Percentiles rank a stretch among this genome's conserved stretches.
Evolutionary conservation across 305 asterid genomes (phyloP).

Genomic region (Caryopteris hybrid): DNA sequence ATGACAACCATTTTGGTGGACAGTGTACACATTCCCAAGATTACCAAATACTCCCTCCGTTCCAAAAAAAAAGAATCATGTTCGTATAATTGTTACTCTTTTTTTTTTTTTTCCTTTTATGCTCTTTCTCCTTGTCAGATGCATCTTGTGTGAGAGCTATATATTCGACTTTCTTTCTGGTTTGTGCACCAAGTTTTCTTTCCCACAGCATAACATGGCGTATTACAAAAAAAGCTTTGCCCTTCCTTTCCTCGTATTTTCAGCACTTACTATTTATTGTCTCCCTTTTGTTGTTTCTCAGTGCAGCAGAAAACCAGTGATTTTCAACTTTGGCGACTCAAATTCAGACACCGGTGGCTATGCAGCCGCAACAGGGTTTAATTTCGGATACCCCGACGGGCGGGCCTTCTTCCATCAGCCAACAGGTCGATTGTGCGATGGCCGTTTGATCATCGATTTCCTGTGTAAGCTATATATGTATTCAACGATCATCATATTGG

Average conservation of each 20-base stretch:
- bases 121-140: too few species aligned
- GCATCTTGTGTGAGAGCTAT: too few species aligned
- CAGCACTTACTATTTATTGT: background rate
- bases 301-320: conserved; percentile 33
- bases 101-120: too few species aligned
- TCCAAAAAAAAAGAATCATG: too few species aligned
- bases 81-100: too few species aligned
- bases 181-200: too few species aligned
- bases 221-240: background rate
- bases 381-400: conserved; percentile 35
- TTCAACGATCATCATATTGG: too few species aligned
- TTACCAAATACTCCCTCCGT: too few species aligned
- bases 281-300: conserved; percentile 22
- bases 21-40: too few species aligned
- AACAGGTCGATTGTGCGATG: conserved; percentile 42
- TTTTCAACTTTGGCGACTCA: conserved; percentile 58
- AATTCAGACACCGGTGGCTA: conserved; percentile 56
- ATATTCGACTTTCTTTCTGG: too few species aligned
- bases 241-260: background rate
- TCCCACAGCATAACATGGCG: too few species aligned
- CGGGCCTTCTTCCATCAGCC: conserved; percentile 45
- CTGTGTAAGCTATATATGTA: conserved; percentile 41
- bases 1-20: too few species aligned
- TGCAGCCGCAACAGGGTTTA: conserved; percentile 36
- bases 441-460: conserved; percentile 45